A percentile compares a stretch with the other conserved stretches of the same genome.
Evolutionary conservation across 2,329 filamentous ascomycete genomes (phyloP).

Genomic region (Fusarium illudens): DNA sequence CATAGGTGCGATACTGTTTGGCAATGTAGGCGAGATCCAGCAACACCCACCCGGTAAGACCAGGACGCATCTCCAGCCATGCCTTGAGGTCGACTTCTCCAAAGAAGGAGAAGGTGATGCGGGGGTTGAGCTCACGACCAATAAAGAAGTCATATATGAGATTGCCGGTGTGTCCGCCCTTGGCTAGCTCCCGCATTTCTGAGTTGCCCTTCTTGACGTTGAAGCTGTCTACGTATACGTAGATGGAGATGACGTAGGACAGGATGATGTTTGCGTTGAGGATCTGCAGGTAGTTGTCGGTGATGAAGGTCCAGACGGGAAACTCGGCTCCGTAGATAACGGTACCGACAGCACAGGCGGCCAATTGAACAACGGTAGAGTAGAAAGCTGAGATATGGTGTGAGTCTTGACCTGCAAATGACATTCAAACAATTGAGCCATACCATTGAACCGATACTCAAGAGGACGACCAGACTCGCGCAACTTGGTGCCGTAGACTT

Average conservation of each 20-base stretch:
- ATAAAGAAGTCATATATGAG: slow-evolving; percentile 94
- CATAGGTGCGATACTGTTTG: slow-evolving; percentile 84
- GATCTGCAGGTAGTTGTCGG: slow-evolving; percentile 85
- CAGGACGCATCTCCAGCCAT: slow-evolving; percentile 86
- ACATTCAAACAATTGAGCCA: neutral
- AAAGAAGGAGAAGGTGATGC: slow-evolving; percentile 76
- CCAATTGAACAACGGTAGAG: slow-evolving; percentile 75
- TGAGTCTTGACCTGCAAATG: neutral
- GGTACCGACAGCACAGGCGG: slow-evolving; percentile 74
- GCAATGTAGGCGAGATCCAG: slow-evolving; percentile 83
- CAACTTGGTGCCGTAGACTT: slow-evolving; percentile 73
- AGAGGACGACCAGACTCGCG: slow-evolving; percentile 70
- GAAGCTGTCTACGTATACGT: slow-evolving; percentile 82
- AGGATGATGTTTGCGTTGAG: slow-evolving; percentile 83
- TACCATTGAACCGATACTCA: slow-evolving; percentile 81
- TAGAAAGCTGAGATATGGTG: slow-evolving; percentile 65
- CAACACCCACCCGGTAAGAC: slow-evolving; percentile 85
- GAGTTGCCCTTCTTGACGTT: slow-evolving; percentile 75
- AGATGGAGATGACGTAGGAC: slow-evolving; percentile 73
- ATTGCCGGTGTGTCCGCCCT: slow-evolving; percentile 81
- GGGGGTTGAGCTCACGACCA: slow-evolving; percentile 92
- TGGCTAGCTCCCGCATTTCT: slow-evolving; percentile 77
- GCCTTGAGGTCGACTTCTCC: slow-evolving; percentile 88
- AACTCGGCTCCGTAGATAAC: slow-evolving; percentile 79
- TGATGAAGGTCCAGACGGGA: slow-evolving; percentile 86